Base-by-base conservation (phyloP, 352 stramenopile species). In the Pythium grandisporangium region DNA sequence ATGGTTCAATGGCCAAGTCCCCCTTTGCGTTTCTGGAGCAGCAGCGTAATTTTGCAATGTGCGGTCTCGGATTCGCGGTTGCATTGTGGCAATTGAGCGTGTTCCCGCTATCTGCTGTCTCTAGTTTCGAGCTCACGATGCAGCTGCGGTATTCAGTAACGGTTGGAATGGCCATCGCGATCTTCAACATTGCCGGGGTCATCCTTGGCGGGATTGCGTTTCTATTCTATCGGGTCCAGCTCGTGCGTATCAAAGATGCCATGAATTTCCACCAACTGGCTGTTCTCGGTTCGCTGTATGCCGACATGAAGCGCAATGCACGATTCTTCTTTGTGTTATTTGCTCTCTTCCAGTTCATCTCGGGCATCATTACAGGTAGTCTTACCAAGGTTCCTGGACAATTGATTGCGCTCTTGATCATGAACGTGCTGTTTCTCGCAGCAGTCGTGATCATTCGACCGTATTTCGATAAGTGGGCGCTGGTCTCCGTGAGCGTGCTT, bases 301-400 rank as follows among this genome's bases (percentile, higher is more conserved):
- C 62, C 2, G 64, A 76, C 37, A 55, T 49, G 6, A 78, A 69
- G 37, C 67, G 68, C 40, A 29, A 47, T 13, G 65, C 70, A 30
- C 73, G 77, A 1, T 80, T 77, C 39, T 87, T 84, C 37, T 84
- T 85, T 40, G 55, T 78, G 4, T 59, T 70, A 16, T 51, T 65
- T 6, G 55, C 63, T 30, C 34, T 68, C 8, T 73, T 78, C 38
- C 65, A 87, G 33, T 56, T 61, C 11, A 37, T 77, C 19, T 62
- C 63, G 12, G 77, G 73, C 30, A 44, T 74, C 10, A 12, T 84
- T 17, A 67, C 76, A 19, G 77, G 73, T 11, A 51, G 55, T 13
- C 55, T 84, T 14, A 57, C 61, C 21, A 53, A 65, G 29, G 51
- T 61, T 1, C 60, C 70, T 11, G 58, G 57, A 10, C 74, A 87